A percentile compares a stretch with the other conserved stretches of the same genome.
Evolutionary conservation across 2,329 filamentous ascomycete species (phyloP).

Genomic region (Diaporthe citrichinensis): DNA sequence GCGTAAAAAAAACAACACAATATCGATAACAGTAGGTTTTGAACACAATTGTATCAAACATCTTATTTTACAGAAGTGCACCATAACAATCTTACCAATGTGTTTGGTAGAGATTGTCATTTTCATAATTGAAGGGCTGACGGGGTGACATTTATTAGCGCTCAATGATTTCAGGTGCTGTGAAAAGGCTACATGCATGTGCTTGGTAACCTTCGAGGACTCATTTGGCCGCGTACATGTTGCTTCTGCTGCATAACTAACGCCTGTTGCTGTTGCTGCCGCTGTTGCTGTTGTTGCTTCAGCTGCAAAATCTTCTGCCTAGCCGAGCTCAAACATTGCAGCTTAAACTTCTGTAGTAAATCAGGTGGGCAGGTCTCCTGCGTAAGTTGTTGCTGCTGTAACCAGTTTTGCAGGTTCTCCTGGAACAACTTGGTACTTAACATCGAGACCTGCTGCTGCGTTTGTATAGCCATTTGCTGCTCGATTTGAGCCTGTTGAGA

Average conservation of each 20-base stretch:
- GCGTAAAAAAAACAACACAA: no score
- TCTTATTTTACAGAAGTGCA: no score
- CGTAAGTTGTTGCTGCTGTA: conserved; percentile 56
- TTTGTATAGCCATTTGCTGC: conserved; percentile 4
- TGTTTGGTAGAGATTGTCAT: no score
- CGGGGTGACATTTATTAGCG: no score
- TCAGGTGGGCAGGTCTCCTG: conserved; percentile 63
- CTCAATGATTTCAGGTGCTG: no score
- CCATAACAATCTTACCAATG: no score
- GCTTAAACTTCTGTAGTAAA: conserved; percentile 59
- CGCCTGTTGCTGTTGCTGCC: conserved; percentile 43
- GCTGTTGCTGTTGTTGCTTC: conserved; percentile 43
- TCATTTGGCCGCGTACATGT: conserved; percentile 40
- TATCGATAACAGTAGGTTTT: no score
- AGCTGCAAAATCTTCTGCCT: conserved; percentile 49
- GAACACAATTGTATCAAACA: no score
- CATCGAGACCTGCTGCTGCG: conserved; percentile 35
- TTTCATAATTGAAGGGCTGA: no score
- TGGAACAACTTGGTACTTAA: conserved; percentile 53
- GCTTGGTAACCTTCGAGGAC: no score
- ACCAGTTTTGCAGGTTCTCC: conserved; percentile 53
- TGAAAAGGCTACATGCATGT: no score
- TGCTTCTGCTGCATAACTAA: conserved; percentile 55
- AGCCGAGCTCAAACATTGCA: conserved; percentile 57
- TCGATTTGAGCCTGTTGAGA: conserved; percentile 36